Evolutionary conservation across 257 asterid species (phyloP), one percentile per base, ranked within the genome.

Genomic region (Cruciata laevipes): DNA sequence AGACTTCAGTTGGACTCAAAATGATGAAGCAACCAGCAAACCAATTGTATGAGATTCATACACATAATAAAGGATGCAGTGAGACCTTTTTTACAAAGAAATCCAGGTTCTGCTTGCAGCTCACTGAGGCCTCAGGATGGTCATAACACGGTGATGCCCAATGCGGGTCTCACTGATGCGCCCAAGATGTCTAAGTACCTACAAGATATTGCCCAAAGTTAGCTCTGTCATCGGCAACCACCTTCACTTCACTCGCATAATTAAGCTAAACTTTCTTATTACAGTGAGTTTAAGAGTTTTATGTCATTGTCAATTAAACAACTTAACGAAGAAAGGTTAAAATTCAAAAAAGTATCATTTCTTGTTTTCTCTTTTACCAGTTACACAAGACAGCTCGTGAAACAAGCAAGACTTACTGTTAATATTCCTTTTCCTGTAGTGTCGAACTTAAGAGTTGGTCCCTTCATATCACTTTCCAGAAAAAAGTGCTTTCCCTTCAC

Each of bases 171-270:
- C 98, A 3, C 67, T 80, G 69, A 90, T 79, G 62, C 97, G 89
- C 35, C 97, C 95, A 55, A 90, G 81, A 77, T 93, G 98, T 71
- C 98, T 81, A 71, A 93, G 97, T 73, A 93, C 95, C 98, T 92
- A 59, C 75, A 74, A 21, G 21, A 73, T 61, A 79, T 35, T 61
- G 33, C 52, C 21, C 65, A 42, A 68, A 33, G 38, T 77, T 72
- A 72, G 13, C 61, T n/a, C 21, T 61, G 11, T 2, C 16, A 38
- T 40, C 38, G 24, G 21, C 16, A 9, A 42, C 17, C 62, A 47
- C 32, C 7, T 40, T 24, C 27, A 20, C 25, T 37, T 37, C 10
- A 16, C 24, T 24, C 24, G 37, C 27, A 65, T 62, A 20, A 5
- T 10, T 16, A 62, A 35, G 4, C 25, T 18, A 21, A 42, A 42